These are phyloP conservation scores for Ustilago hordei DNA, from an alignment of 1,284 basidiomycete genomes.

Conservation along the genomic window DNA sequence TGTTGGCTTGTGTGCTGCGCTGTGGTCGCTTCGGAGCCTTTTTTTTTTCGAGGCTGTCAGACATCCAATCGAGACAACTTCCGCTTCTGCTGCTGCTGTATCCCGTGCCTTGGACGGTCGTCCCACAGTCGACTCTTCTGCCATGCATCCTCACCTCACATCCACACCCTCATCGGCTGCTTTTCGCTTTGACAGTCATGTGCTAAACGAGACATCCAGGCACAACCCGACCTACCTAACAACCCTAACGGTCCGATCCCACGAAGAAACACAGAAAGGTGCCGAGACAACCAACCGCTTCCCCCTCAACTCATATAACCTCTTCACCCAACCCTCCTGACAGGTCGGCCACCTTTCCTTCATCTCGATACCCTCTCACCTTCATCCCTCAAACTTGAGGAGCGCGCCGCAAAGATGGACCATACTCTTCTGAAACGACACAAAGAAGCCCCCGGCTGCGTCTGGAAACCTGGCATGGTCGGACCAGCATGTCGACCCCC, in stretches of 20 bases:
- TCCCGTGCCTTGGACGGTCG: neutral
- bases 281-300: neutral
- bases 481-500: slow-evolving; percentile 43
- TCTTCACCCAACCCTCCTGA: neutral
- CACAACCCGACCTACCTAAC: neutral
- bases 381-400: neutral
- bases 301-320: neutral
- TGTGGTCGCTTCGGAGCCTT: slow-evolving; percentile 15
- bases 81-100: neutral
- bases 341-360: neutral
- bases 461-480: slow-evolving; percentile 51
- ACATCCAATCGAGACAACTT: slow-evolving; percentile 4
- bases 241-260: neutral
- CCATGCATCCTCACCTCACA: neutral
- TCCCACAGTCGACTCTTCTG: neutral
- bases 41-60: slow-evolving; percentile 3
- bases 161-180: neutral
- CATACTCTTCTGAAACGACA: slow-evolving; percentile 33
- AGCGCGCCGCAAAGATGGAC: slow-evolving; percentile 12
- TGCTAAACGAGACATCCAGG: slow-evolving; percentile 9
- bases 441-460: slow-evolving; percentile 44
- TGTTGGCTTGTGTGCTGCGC: neutral
- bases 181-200: neutral
- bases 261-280: slow-evolving; percentile 4
- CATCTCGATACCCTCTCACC: neutral